phyloP scores from a whole-genome alignment of 257 asterid genomes.

The Nicotiana noctiflora region DNA sequence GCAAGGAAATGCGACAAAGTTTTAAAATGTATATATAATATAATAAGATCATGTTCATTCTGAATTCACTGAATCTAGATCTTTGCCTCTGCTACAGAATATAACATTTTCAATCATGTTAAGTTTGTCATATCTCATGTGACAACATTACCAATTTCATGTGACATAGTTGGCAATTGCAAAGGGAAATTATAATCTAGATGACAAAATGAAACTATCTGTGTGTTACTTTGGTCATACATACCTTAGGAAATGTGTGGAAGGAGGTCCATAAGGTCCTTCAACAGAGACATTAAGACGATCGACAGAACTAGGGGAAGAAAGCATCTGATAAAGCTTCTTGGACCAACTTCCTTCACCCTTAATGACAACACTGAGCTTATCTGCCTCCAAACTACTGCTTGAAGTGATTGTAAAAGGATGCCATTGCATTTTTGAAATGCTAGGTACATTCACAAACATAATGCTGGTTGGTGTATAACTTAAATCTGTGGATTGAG shows the following conservation, averaged over 20 bases:
- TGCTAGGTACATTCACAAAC: conserved; percentile 63
- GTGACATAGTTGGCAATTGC: no score
- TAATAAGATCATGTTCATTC: no score
- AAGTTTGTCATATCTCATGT: no score
- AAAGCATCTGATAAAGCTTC: conserved; percentile 51
- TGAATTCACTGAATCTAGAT: no score
- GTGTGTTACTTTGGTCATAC: neutral
- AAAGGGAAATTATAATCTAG: no score
- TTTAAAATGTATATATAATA: neutral
- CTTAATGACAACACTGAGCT: conserved; percentile 55
- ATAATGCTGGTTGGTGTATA: conserved; percentile 72
- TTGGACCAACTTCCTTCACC: conserved; percentile 75
- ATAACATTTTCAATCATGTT: neutral
- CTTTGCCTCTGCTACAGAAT: neutral
- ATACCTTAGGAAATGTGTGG: conserved; percentile 64
- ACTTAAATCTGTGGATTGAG: conserved; percentile 30
- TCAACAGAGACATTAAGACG: conserved; percentile 57
- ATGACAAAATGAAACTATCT: neutral
- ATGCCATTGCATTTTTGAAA: conserved; percentile 91
- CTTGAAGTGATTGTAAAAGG: conserved; percentile 75
- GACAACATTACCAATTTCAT: no score
- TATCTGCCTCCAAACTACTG: conserved; percentile 62
- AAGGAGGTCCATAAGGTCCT: conserved; percentile 88
- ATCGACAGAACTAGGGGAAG: conserved; percentile 49
- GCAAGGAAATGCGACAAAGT: neutral